Percentiles rank a stretch among this genome's conserved stretches.
These are phyloP conservation scores for Leccinum truebloodii DNA, from an alignment of 768 basidiomycete species.

Conservation along the genomic window DNA sequence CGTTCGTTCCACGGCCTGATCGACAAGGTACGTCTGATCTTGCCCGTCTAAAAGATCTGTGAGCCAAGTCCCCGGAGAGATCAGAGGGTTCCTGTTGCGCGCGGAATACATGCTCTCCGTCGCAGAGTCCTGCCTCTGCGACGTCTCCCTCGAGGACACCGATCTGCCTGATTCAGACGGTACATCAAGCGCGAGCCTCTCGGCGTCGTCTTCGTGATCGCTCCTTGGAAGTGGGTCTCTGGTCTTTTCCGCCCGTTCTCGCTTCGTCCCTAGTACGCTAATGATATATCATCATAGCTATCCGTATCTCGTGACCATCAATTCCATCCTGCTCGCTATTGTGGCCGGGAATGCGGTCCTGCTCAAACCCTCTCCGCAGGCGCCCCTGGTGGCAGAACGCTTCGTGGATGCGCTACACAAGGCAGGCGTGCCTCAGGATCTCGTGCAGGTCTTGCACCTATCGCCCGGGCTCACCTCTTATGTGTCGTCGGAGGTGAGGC, in stretches of 20 bases:
- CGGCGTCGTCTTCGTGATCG: conserved; percentile 85
- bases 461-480: conserved; percentile 59
- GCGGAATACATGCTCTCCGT: conserved; percentile 85
- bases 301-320: conserved; percentile 88
- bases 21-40: background rate
- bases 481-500: conserved; percentile 74
- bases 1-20: conserved; percentile 25
- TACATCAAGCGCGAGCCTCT: conserved; percentile 83
- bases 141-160: conserved; percentile 71
- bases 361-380: conserved; percentile 95
- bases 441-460: conserved; percentile 77
- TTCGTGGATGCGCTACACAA: conserved; percentile 65
- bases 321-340: conserved; percentile 89
- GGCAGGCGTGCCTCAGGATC: conserved; percentile 76
- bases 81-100: conserved; percentile 78
- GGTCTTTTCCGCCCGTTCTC: background rate
- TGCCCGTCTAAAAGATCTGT: conserved; percentile 58
- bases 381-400: no score
- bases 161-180: conserved; percentile 83
- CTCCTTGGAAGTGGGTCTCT: conserved; percentile 84
- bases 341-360: conserved; percentile 89
- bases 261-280: no score
- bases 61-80: conserved; percentile 74
- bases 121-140: conserved; percentile 70
- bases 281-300: conserved; percentile 49